Evolutionary conservation across 306 rosid species (phyloP), one percentile per base, ranked within the genome.

Genomic region (Fragaria nilgerrensis): DNA sequence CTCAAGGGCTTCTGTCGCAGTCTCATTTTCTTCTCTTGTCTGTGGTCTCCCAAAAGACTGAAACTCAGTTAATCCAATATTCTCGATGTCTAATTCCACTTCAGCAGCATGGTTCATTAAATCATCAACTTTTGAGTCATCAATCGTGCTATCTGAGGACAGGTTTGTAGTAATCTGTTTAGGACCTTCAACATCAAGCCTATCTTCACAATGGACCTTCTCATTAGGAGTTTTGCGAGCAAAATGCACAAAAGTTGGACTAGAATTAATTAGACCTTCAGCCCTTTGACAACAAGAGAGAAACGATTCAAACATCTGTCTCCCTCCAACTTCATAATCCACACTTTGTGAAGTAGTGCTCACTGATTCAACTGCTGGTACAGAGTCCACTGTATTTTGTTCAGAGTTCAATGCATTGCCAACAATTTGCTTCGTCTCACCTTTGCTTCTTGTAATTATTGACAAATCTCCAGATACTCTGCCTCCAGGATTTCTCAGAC

Each of bases 1-100:
- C 27, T 68, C 86, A 36, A 27, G 20, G 73, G 70, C 55, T 74
- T 68, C 75, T 48, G 84, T 71, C 41, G 43, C 29, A 48, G 81
- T 72, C 73, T 25, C 76, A 71, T 27, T 64, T 48, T 47, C 50
- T 75, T 67, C 58, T 17, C 81, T 68, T 70, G 76, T 77, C 50
- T 15, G 79, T 75, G 80, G 78, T 29, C 72, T 77, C 23, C 62
- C 73, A 59, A 78, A 52, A 58, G 77, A 67, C 45, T 29, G 59
- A 7, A n/a, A 75, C 70, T 52, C 61, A 75, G 34, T 74, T 5
- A 29, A 66, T 48, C 55, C 36, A 76, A 49, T 65, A 77, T 72
- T 79, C 22, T 16, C 36, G 20, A 10, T 11, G 47, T n/a, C 23
- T 32, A 20, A 29, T 66, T 66, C 73, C 80, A 37, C 79, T 59